Evolutionary conservation across 768 basidiomycete genomes (phyloP).

Genomic region (Russula sp.): DNA sequence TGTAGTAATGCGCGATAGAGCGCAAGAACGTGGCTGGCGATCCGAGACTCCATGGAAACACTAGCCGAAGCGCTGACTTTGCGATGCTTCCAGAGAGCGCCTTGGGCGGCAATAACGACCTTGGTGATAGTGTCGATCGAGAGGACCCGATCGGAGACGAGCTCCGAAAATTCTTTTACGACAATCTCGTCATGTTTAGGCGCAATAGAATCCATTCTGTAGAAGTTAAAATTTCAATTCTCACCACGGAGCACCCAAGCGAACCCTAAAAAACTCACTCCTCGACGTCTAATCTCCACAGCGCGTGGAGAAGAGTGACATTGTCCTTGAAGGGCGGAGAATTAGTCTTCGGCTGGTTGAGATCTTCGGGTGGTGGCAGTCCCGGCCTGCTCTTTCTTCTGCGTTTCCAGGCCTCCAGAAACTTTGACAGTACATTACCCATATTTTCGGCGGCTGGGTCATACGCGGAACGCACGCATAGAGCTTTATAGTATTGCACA

Average conservation of each 20-base stretch:
- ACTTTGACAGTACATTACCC: constrained; percentile 60
- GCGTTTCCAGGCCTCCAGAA: constrained; percentile 53
- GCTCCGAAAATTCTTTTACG: constrained; percentile 48
- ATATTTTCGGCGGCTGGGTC: constrained; percentile 85
- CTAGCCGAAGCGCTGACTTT: constrained; percentile 53
- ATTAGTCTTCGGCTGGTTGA: constrained; percentile 48
- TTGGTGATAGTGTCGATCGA: constrained; percentile 73
- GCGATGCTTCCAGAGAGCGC: constrained; percentile 79
- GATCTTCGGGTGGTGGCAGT: constrained; percentile 31
- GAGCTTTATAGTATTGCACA: constrained; percentile 85
- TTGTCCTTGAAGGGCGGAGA: constrained; percentile 60
- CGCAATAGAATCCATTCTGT: constrained; percentile 45
- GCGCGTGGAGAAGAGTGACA: constrained; percentile 68
- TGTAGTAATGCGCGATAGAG: constrained; percentile 59
- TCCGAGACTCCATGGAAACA: constrained; percentile 49
- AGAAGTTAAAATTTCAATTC: constrained; percentile 16
- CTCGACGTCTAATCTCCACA: constrained; percentile 53
- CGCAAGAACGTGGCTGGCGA: constrained; percentile 62
- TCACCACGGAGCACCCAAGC: constrained; percentile 17
- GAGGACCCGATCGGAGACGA: constrained; percentile 64
- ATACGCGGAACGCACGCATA: constrained; percentile 83
- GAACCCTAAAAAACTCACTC: constrained; percentile 42
- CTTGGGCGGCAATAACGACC: constrained; percentile 65
- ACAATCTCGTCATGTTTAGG: constrained; percentile 45
- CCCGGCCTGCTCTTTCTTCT: constrained; percentile 34